These are phyloP conservation scores for Penicillium paneum DNA, from an alignment of 2,329 filamentous ascomycete genomes.

Conservation along the genomic window DNA sequence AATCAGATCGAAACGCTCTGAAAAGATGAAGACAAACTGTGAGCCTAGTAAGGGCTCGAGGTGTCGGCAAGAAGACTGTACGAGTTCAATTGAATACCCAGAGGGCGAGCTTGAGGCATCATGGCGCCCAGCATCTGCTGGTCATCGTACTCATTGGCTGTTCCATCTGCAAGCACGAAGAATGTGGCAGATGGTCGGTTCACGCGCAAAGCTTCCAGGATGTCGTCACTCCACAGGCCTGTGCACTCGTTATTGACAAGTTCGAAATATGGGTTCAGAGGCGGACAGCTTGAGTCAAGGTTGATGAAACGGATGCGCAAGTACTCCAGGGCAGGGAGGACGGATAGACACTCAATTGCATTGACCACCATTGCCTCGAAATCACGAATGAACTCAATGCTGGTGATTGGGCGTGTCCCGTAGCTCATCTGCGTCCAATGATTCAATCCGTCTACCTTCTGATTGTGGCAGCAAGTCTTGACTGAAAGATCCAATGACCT, in stretches of 20 bases:
- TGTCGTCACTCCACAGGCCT: conserved; percentile 69
- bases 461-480: conserved; percentile 66
- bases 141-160: conserved; percentile 29
- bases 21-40: neutral
- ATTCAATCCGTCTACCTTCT: neutral
- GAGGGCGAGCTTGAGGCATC: neutral
- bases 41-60: neutral
- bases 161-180: conserved; percentile 61
- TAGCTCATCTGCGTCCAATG: neutral
- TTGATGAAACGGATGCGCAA: conserved; percentile 73
- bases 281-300: conserved; percentile 67
- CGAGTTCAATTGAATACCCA: neutral
- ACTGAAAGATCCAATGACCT: conserved; percentile 69
- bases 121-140: neutral
- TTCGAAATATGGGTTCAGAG: conserved; percentile 70
- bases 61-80: neutral
- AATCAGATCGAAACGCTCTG: neutral
- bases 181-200: conserved; percentile 60
- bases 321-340: conserved; percentile 59
- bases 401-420: conserved; percentile 60
- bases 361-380: conserved; percentile 68
- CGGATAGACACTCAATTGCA: conserved; percentile 59
- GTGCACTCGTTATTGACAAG: conserved; percentile 60
- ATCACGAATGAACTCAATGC: conserved; percentile 67
- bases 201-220: conserved; percentile 58